phyloP scores from a whole-genome alignment of 2,329 filamentous ascomycete species.

The Aspergillus versicolor region DNA sequence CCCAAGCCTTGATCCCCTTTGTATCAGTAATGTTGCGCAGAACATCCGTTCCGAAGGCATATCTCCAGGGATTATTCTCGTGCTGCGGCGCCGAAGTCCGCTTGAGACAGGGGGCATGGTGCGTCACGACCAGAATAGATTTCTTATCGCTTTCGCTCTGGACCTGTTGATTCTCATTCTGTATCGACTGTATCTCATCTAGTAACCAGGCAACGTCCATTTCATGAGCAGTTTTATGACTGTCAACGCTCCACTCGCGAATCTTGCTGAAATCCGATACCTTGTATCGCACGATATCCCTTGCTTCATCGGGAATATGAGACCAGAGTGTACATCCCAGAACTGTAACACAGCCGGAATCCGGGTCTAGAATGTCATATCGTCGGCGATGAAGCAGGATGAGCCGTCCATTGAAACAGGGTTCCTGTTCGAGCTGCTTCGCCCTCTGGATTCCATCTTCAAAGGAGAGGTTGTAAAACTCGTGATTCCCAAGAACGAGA shows the following conservation, averaged over 20 bases:
- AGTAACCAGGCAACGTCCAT: conserved; percentile 54
- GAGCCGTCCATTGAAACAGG: conserved; percentile 25
- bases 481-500: conserved; percentile 29
- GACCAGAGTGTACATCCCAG: conserved; percentile 62
- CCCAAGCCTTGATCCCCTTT: conserved; percentile 39
- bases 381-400: conserved; percentile 26
- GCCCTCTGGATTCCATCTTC: conserved; percentile 23
- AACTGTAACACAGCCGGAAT: conserved; percentile 43
- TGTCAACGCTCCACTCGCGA: conserved; percentile 49
- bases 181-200: conserved; percentile 31
- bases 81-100: conserved; percentile 53
- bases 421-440: conserved; percentile 27
- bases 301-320: conserved; percentile 42
- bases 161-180: conserved; percentile 5
- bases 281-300: conserved; percentile 42
- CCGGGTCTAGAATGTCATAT: conserved; percentile 27
- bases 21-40: conserved; percentile 21
- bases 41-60: conserved; percentile 56
- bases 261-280: conserved; percentile 58
- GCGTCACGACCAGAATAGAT: conserved; percentile 53
- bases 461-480: conserved; percentile 27
- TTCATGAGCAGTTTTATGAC: conserved; percentile 51
- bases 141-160: neutral
- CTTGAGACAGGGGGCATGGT: conserved; percentile 56
- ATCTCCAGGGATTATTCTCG: conserved; percentile 46